These are phyloP conservation scores for Jamesozyma jinghongensis DNA, from an alignment of 805 yeast species.

Conservation along the genomic window DNA sequence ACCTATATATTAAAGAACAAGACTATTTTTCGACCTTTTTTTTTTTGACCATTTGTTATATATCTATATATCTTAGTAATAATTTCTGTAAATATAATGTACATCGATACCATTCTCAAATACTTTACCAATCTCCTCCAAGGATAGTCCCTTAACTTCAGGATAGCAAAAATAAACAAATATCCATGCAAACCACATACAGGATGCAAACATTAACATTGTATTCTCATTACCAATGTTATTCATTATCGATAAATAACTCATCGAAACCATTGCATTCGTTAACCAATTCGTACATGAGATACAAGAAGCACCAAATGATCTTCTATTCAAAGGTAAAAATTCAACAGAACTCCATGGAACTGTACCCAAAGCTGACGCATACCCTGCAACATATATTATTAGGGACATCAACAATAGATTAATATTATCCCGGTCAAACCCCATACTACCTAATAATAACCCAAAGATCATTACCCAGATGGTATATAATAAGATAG, in stretches of 20 bases:
- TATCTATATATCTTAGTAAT: conserved; percentile 18
- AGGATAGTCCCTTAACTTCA: conserved; percentile 37
- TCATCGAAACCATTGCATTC: conserved; percentile 31
- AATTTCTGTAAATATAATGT: conserved; percentile 28
- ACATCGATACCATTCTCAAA: conserved; percentile 36
- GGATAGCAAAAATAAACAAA: conserved; percentile 35
- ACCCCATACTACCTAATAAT: conserved; percentile 27
- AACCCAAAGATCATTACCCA: conserved; percentile 35
- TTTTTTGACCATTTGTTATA: too few relatives aligned
- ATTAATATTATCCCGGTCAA: conserved; percentile 12
- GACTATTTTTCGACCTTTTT: too few relatives aligned
- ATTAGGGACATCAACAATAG: conserved; percentile 29
- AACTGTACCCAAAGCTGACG: conserved; percentile 36
- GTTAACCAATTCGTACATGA: conserved; percentile 37
- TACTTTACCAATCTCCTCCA: conserved; percentile 35
- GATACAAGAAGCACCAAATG: conserved; percentile 36
- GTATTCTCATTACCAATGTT: conserved; percentile 27
- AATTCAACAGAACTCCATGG: conserved; percentile 41
- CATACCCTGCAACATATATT: conserved; percentile 35
- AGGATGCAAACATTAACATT: conserved; percentile 29
- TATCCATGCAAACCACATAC: conserved; percentile 33
- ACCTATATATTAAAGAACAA: too few relatives aligned
- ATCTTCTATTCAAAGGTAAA: conserved; percentile 34
- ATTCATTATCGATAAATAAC: conserved; percentile 30
- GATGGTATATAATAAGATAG: conserved; percentile 36